Evolutionary conservation across 768 basidiomycete species (phyloP).

Genomic region (Hericium alpestre): DNA sequence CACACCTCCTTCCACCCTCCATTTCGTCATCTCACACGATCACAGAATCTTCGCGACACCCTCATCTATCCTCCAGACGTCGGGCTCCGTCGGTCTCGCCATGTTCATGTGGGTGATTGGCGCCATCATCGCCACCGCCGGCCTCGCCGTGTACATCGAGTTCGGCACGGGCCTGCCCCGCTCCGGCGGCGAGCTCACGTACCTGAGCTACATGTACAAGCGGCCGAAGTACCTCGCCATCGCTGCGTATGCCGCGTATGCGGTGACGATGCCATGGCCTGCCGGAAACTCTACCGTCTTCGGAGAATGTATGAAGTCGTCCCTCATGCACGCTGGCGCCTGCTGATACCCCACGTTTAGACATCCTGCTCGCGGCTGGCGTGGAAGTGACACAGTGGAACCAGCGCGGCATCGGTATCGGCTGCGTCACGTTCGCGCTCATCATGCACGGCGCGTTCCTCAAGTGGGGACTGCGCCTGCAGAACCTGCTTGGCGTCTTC

Average conservation of each 20-base stretch:
- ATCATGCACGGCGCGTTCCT: slow-evolving; percentile 45
- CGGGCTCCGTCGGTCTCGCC: slow-evolving; percentile 61
- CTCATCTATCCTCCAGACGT: slow-evolving; percentile 47
- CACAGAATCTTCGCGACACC: slow-evolving; percentile 62
- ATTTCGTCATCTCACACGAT: neutral
- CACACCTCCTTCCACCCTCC: neutral
- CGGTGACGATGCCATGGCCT: slow-evolving; percentile 47
- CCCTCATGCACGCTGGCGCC: neutral
- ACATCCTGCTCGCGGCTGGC: slow-evolving; percentile 30
- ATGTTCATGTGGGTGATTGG: slow-evolving; percentile 66
- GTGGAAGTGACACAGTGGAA: slow-evolving; percentile 29
- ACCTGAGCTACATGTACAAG: slow-evolving; percentile 60
- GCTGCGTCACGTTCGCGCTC: slow-evolving; percentile 46
- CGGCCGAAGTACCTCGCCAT: slow-evolving; percentile 51
- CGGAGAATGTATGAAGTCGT: slow-evolving; percentile 49
- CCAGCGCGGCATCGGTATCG: slow-evolving; percentile 34
- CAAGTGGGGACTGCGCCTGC: slow-evolving; percentile 47
- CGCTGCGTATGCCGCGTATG: slow-evolving; percentile 48
- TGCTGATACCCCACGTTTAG: slow-evolving; percentile 23
- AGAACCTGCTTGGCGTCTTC: slow-evolving; percentile 52
- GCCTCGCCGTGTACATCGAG: slow-evolving; percentile 66
- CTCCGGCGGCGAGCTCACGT: slow-evolving; percentile 70
- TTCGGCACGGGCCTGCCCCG: slow-evolving; percentile 66
- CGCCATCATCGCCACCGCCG: slow-evolving; percentile 50
- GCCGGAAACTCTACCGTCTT: slow-evolving; percentile 56